phyloP scores from a whole-genome alignment of 495 filamentous ascomycete species.

The Penicillium samsonianum region DNA sequence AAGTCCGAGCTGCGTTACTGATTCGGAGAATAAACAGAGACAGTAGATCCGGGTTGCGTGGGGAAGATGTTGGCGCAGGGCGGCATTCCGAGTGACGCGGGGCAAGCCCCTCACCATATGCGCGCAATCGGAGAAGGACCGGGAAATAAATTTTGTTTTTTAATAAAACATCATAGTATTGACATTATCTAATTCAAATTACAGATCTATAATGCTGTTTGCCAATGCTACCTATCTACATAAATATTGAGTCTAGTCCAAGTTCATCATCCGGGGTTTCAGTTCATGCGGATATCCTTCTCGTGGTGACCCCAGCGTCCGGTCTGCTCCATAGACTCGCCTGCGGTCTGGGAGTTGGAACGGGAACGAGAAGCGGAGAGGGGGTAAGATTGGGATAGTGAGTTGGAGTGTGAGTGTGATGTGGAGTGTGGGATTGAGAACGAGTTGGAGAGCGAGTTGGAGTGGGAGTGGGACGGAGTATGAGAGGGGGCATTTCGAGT shows the following conservation, averaged over 20 bases:
- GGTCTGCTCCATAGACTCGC: conserved; percentile 26
- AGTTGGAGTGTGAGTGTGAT: conserved; percentile 1
- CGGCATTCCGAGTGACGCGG: conserved; percentile 11
- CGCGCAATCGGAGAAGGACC: conserved; percentile 10
- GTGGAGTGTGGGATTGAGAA: neutral
- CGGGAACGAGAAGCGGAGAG: neutral
- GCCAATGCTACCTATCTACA: conserved; percentile 31
- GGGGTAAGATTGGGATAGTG: neutral
- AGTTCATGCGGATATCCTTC: conserved; percentile 50
- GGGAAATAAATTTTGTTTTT: neutral
- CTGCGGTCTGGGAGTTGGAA: conserved; percentile 19
- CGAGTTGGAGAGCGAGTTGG: neutral
- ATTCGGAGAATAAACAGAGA: neutral
- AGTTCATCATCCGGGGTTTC: conserved; percentile 10
- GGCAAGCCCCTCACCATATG: conserved; percentile 20
- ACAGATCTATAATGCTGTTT: conserved; percentile 25
- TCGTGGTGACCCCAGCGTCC: conserved; percentile 36
- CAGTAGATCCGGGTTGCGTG: neutral
- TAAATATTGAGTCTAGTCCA: conserved; percentile 6
- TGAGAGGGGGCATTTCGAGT: conserved; percentile 51
- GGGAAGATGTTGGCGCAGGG: conserved; percentile 2
- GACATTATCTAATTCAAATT: conserved; percentile 27
- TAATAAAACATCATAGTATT: conserved; percentile 4
- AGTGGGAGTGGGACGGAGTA: neutral
- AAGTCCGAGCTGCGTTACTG: neutral